Percentiles rank a stretch among this genome's conserved stretches.
phyloP scores from a whole-genome alignment of 2,329 filamentous ascomycete species.

The Mycosphaerelloides madeirae region DNA sequence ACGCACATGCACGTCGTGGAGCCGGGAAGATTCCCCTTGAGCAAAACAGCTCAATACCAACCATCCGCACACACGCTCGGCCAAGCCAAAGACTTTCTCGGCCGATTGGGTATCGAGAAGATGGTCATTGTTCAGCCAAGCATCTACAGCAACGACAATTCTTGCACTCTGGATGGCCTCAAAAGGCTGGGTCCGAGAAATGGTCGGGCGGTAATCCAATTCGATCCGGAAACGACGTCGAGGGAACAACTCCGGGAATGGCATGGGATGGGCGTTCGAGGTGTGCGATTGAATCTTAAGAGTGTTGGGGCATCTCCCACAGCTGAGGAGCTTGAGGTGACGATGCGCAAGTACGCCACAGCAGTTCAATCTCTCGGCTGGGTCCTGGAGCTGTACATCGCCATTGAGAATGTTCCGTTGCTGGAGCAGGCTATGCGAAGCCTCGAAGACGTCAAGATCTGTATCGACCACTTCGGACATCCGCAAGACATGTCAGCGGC shows the following conservation, averaged over 20 bases:
- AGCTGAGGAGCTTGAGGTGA: constrained; percentile 38
- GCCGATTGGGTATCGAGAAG: constrained; percentile 49
- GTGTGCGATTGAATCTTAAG: constrained; percentile 56
- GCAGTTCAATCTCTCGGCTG: constrained; percentile 49
- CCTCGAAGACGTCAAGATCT: constrained; percentile 46
- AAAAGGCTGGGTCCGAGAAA: constrained; percentile 44
- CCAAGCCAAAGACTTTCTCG: constrained; percentile 51
- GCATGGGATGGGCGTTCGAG: constrained; percentile 56
- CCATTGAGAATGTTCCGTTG: constrained; percentile 46
- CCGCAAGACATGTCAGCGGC: constrained; percentile 14
- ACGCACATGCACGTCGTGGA: constrained; percentile 62
- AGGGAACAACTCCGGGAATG: constrained; percentile 45
- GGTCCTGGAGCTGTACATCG: constrained; percentile 57
- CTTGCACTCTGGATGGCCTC: constrained; percentile 54
- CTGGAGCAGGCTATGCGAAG: constrained; percentile 48
- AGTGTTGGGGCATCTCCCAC: constrained; percentile 44
- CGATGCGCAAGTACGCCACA: constrained; percentile 47
- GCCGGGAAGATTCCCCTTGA: constrained; percentile 47
- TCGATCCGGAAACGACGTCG: constrained; percentile 46
- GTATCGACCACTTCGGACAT: constrained; percentile 57
- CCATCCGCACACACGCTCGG: constrained; percentile 48
- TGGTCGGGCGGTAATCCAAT: constrained; percentile 53
- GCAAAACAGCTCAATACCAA: constrained; percentile 47
- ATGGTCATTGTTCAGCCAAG: constrained; percentile 57
- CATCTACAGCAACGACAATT: constrained; percentile 58